Evolutionary conservation across 495 filamentous ascomycete species (phyloP), one percentile per base, ranked within the genome.

Genomic region (Penicillium antarcticum): DNA sequence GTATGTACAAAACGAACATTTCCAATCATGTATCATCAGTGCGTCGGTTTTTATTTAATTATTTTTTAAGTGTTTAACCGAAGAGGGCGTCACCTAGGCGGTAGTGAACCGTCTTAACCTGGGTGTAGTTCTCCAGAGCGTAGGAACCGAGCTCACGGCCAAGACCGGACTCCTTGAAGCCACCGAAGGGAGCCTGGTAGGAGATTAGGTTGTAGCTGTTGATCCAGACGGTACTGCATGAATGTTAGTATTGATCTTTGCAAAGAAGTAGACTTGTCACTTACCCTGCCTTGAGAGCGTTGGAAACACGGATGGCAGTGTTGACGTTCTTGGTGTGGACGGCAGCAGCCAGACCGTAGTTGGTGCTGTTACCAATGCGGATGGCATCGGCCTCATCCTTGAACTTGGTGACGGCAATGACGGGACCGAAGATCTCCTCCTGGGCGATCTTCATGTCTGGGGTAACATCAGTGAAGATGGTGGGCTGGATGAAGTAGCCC

Each of bases 351-450:
- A 95, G 84, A 68, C 77, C 77, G 77, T 95, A 97, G 52, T 68
- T 83, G 65, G 86, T 87, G 72, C 81, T 76, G 80, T 97, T 97
- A 56, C 82, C 91, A 41, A 89, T 72, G 53, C 79, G 75, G 73
- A 97, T 85, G 55, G 83, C 88, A 46, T 97, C 92, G 10, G 86
- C 91, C 72, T 90, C 85, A 56, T 82, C 85, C 76, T 86, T 86
- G 82, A 97, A 97, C 76, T 97, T 97, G 76, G 89, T 83, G 60
- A 97, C 88, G 45, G 87, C 85, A 74, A 89, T 89, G 52, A 97
- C 92, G 45, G 92, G 92, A 45, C 92, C 92, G 73, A 97, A 97
- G 73, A 97, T 97, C 77, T 97, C 92, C 76, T 97, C 92, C 76
- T 92, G 85, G 81, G 92, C 88, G 70, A 97, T 96, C 87, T 95